Evolutionary conservation across 495 filamentous ascomycete species (phyloP).

Genomic region (Penicillium pulvis): DNA sequence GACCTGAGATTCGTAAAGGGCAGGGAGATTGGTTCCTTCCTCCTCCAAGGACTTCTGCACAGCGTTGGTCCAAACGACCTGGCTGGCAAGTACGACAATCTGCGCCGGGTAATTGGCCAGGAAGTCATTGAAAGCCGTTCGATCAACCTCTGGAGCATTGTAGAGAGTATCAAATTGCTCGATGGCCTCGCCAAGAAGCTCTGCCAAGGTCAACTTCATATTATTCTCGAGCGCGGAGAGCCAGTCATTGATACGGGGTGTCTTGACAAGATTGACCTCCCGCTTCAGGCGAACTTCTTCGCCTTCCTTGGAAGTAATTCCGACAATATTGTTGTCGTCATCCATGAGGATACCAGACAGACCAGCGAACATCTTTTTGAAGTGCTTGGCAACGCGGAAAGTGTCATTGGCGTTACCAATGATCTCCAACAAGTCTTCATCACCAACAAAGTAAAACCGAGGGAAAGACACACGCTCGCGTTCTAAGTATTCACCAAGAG

Average conservation of each 20-base stretch:
- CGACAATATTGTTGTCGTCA: slow-evolving; percentile 83
- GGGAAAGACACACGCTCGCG: slow-evolving; percentile 96
- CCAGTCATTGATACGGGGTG: slow-evolving; percentile 98
- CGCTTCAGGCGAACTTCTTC: slow-evolving; percentile 86
- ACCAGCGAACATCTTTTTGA: slow-evolving; percentile 99
- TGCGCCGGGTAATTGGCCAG: slow-evolving; percentile 84
- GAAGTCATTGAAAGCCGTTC: slow-evolving; percentile 69
- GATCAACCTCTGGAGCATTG: slow-evolving; percentile 63
- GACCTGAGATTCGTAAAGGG: slow-evolving; percentile 73
- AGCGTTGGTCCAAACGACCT: slow-evolving; percentile 86
- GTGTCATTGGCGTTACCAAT: slow-evolving; percentile 99
- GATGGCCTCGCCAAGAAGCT: slow-evolving; percentile 83
- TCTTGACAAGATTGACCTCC: slow-evolving; percentile 88
- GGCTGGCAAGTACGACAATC: slow-evolving; percentile 93
- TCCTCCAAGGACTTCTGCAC: slow-evolving; percentile 74
- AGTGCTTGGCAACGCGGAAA: slow-evolving; percentile 91
- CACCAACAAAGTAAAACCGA: slow-evolving; percentile 98
- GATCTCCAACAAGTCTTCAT: slow-evolving; percentile 98
- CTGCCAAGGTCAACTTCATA: slow-evolving; percentile 93
- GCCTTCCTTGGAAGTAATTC: slow-evolving; percentile 94
- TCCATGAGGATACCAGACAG: slow-evolving; percentile 88
- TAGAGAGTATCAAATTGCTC: slow-evolving; percentile 72
- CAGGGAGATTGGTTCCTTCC: slow-evolving; percentile 65
- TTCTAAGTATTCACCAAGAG: slow-evolving; percentile 96
- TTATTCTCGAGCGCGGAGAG: slow-evolving; percentile 83